Base-by-base conservation (phyloP, 1,284 basidiomycete species). In the Mycosarcoma maydis region DNA sequence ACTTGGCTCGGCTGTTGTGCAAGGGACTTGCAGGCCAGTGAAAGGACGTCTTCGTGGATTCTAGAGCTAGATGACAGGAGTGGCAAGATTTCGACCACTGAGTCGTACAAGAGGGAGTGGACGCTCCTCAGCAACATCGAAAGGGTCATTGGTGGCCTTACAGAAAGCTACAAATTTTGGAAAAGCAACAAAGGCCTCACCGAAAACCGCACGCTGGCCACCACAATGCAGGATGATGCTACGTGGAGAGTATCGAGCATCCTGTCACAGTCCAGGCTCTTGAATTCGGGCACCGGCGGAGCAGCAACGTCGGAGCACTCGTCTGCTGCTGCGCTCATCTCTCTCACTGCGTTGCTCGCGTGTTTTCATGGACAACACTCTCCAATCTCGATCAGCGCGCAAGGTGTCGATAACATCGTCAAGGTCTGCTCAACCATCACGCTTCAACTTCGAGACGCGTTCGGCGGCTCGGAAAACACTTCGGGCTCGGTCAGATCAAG, bases 11-110 rank as follows among this genome's bases (percentile, higher is more conserved):
- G 26, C 8, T 37, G 17, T n/a, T n/a, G 27, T 37, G 19, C 19
- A 20, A 20, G 8, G 17, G 8, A 4, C 29, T 4, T 33, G 4
- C 32, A 17, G 32, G 10, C 27, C n/a, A 4, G 7, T 41, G 22
- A 30, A 1, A 36, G 3, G 10, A 6, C 9, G 4, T 10, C n/a
- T 1, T 48, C 44, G 10, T 37, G 22, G 29, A 52, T 68, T 5
- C 29, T 24, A 36, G 58, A 44, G 37, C 52, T 62, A 4, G 58
- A 68, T 16, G 11, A 32, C 6, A 44, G 40, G 23, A 68, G 53
- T 13, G 54, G 65, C 27, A 58, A 53, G 11, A 26, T 68, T 3
- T 38, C 53, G 19, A 33, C 49, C 23, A 20, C 27, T 4, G 39
- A 48, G 13, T 24, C 23, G 9, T 47, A 32, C 34, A 8, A 34